Base-by-base conservation (phyloP, 2,329 filamentous ascomycete species). In the Sclerotinia glacialis region DNA sequence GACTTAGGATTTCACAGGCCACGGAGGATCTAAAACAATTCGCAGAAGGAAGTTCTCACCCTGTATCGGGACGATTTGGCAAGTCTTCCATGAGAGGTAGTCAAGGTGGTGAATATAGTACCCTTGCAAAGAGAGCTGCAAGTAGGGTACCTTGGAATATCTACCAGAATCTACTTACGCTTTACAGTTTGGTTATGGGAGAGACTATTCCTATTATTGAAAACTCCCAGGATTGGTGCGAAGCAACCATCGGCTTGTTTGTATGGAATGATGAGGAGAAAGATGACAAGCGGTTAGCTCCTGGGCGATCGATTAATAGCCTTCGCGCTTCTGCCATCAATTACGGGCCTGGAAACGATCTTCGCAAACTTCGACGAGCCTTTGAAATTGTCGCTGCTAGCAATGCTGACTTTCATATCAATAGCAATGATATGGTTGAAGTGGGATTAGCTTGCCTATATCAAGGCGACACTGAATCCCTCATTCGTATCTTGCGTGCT, bases 231-330 rank as follows among this genome's bases (percentile, higher is more conserved):
- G 93, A 97, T 77, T 98, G 94, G 94, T 87, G 94, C 62, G 94
- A 98, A 79, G 93, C 92, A 0, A 90, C 89, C 0, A 80, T 97
- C 68, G 91, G 89, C 1, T 80, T 98, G 60, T 88, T 93, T 42
- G 88, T 90, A 7, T 98, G 94, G 94, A 97, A 93, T 93, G 89
- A 96, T 75, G 92, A 95, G 68, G 85, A 86, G n/a, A 85, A 87
- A 68, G 83, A 88, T 12, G 80, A 82, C 59, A 71, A 71, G 63
- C 72, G 70, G 50, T 52, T 73, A 52, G 70, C 72, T 53, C 67
- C 72, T 31, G 70, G 73, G 34, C 70, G 70, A 59, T 74, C 75
- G 6, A 71, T 71, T 26, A 68, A 64, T 49, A 67, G 52, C 34
- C 69, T 68, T 42, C 66, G 66, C 23, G 66, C 77, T 76, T 70